phyloP scores from a whole-genome alignment of 441 rosid genomes.

The Biscutella laevigata region DNA sequence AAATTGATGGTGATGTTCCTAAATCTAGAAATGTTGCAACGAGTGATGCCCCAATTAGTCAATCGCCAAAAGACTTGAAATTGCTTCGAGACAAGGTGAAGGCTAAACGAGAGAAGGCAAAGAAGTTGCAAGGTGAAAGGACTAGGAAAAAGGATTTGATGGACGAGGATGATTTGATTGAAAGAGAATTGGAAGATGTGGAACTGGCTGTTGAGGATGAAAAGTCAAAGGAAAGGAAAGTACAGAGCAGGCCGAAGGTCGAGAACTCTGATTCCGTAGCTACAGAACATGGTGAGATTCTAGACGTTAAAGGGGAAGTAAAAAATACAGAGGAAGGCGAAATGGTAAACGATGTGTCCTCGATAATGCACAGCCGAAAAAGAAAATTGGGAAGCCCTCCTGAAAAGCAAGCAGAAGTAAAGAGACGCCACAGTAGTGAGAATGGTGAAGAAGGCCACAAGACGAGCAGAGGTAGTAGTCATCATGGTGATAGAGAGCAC shows the following conservation, averaged over 20 bases:
- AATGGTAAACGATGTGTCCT: slow-evolving; percentile 36
- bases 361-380: slow-evolving; percentile 42
- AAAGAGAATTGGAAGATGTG: slow-evolving; percentile 81
- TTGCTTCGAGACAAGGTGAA: slow-evolving; percentile 65
- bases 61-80: slow-evolving; percentile 64
- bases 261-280: slow-evolving; percentile 31
- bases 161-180: slow-evolving; percentile 87
- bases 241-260: slow-evolving; percentile 46
- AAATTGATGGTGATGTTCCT: slow-evolving; percentile 38
- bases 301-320: slow-evolving; percentile 31
- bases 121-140: slow-evolving; percentile 57
- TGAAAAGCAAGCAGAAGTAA: slow-evolving; percentile 32
- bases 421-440: slow-evolving; percentile 33
- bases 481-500: slow-evolving; percentile 23
- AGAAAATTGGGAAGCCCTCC: slow-evolving; percentile 51
- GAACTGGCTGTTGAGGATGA: slow-evolving; percentile 56
- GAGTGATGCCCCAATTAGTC: slow-evolving; percentile 54
- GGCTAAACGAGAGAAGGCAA: slow-evolving; percentile 64
- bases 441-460: slow-evolving; percentile 26
- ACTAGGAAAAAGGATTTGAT: slow-evolving; percentile 49
- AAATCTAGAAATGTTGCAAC: slow-evolving; percentile 39
- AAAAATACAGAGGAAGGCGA: slow-evolving; percentile 38
- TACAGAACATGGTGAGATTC: slow-evolving; percentile 32
- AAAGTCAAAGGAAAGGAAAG: slow-evolving; percentile 49
- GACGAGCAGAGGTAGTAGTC: slow-evolving; percentile 25